These are phyloP conservation scores for Dendrostoma leiphaemia DNA, from an alignment of 2,329 filamentous ascomycete genomes.

Conservation along the genomic window DNA sequence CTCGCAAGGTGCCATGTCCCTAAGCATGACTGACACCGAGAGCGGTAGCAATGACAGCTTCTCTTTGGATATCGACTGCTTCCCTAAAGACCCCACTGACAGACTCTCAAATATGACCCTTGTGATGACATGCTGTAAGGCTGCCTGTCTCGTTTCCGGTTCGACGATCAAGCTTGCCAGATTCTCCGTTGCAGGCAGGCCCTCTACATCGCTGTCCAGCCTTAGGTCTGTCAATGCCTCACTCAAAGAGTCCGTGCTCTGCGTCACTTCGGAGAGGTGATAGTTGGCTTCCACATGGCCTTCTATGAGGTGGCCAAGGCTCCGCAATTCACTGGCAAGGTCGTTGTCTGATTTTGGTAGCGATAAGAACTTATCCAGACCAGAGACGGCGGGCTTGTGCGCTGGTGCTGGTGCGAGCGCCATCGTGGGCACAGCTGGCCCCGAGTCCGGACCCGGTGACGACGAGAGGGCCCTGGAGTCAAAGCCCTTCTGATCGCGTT, in stretches of 20 bases:
- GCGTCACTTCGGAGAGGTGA: conserved; percentile 26
- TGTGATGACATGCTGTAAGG: conserved; percentile 38
- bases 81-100: conserved; percentile 24
- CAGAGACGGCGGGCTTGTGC: conserved; percentile 5
- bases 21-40: conserved; percentile 29
- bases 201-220: conserved; percentile 19
- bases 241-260: conserved; percentile 21
- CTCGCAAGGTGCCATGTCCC: conserved; percentile 28
- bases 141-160: conserved; percentile 29
- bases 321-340: conserved; percentile 31
- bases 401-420: not conserved
- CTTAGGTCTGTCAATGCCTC: conserved; percentile 27
- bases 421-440: not conserved
- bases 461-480: conserved; percentile 6
- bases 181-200: conserved; percentile 3
- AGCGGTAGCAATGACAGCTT: conserved; percentile 36
- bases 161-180: conserved; percentile 31
- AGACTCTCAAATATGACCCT: conserved; percentile 34
- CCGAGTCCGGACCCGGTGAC: conserved; percentile 7
- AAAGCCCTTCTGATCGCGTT: not conserved
- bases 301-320: conserved; percentile 34
- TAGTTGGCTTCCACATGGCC: conserved; percentile 41
- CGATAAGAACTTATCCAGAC: conserved; percentile 34
- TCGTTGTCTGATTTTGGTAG: conserved; percentile 35
- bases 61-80: conserved; percentile 14